Evolutionary conservation across 805 yeast genomes (phyloP), one percentile per base, ranked within the genome.

Genomic region (Saccharomycopsis fibuligera): DNA sequence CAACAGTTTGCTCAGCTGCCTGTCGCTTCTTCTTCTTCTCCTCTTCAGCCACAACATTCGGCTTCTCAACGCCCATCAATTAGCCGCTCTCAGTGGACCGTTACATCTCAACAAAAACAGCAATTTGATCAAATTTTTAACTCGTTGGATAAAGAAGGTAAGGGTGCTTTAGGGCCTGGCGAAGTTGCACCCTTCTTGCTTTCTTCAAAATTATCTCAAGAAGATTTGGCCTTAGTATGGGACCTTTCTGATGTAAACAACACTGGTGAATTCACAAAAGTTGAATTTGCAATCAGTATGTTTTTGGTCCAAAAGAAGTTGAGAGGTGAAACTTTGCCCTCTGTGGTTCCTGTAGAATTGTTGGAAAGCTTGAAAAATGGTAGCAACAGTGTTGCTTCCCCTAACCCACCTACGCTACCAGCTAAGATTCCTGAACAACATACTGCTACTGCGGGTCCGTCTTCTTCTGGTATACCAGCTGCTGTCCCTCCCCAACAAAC

Each of bases 211-310:
- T 75, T 93, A 51, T 75, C 81, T 45, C 96, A 90, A 59, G 90
- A 86, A 45, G 81, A 79, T 19, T 74, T 93, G 54, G 99, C 98
- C 1, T 68, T 79, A 22, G 81, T 91, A 38, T 93, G 99, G 99
- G 99, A 93, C 66, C 72, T 93, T 57, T 79, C 98, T 8, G 97
- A 93, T 63, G 75, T 88, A 54, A 84, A 86, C 56, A 88, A 88
- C 64, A 79, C 86, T 39, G 97, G 96, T 23, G 75, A 75, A 37
- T 88, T 93, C 60, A 74, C 86, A 43, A 79, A 76, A 58, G 72
- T 78, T 55, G 99, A 93, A 63, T 93, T 93, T 64, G 81, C 95
- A 2, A 83, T 93, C 60, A 97, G 98, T 16, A 83, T 93, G 87
- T 91, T 83, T 62, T 75, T 93, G 56, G 93, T 93, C 6, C 95